phyloP scores from a whole-genome alignment of 2,329 filamentous ascomycete genomes.

The Dendrostoma leiphaemia region DNA sequence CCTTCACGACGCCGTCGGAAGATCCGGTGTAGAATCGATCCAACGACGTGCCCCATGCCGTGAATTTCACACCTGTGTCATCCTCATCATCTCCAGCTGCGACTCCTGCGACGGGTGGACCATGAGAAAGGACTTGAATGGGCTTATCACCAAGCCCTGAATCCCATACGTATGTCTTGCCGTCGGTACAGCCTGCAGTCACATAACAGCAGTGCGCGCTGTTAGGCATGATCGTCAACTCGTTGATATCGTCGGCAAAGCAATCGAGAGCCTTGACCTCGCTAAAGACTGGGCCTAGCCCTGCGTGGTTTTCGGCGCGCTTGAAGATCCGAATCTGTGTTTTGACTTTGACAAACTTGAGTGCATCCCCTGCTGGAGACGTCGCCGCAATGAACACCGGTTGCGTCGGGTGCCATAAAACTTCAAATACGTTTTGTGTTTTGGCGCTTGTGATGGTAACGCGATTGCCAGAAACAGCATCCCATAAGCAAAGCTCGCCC shows the following conservation, averaged over 20 bases:
- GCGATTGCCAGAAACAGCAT: slow-evolving; percentile 42
- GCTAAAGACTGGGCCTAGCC: slow-evolving; percentile 37
- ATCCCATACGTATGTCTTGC: slow-evolving; percentile 63
- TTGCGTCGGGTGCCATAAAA: slow-evolving; percentile 59
- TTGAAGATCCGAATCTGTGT: slow-evolving; percentile 60
- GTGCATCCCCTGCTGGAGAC: slow-evolving; percentile 46
- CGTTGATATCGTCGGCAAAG: slow-evolving; percentile 59
- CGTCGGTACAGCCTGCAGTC: slow-evolving; percentile 61
- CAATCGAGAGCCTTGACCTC: slow-evolving; percentile 59
- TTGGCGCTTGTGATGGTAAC: slow-evolving; percentile 50
- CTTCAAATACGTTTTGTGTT: slow-evolving; percentile 62
- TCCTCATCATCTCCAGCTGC: slow-evolving; percentile 30
- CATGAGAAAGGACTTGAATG: slow-evolving; percentile 55
- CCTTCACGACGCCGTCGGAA: slow-evolving; percentile 61
- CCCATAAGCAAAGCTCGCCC: slow-evolving; percentile 61
- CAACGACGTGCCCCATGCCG: slow-evolving; percentile 55
- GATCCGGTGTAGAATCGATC: slow-evolving; percentile 63
- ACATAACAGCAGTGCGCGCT: slow-evolving; percentile 49
- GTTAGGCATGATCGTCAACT: slow-evolving; percentile 58
- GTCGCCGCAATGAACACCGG: slow-evolving; percentile 57
- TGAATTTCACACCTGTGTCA: slow-evolving; percentile 63
- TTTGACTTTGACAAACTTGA: slow-evolving; percentile 38
- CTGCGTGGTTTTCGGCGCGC: slow-evolving; percentile 25
- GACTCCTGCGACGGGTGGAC: slow-evolving; percentile 23
- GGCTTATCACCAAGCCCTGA: slow-evolving; percentile 53